phyloP scores from a whole-genome alignment of 2,329 filamentous ascomycete genomes.

The Hypoxylon sp. region DNA sequence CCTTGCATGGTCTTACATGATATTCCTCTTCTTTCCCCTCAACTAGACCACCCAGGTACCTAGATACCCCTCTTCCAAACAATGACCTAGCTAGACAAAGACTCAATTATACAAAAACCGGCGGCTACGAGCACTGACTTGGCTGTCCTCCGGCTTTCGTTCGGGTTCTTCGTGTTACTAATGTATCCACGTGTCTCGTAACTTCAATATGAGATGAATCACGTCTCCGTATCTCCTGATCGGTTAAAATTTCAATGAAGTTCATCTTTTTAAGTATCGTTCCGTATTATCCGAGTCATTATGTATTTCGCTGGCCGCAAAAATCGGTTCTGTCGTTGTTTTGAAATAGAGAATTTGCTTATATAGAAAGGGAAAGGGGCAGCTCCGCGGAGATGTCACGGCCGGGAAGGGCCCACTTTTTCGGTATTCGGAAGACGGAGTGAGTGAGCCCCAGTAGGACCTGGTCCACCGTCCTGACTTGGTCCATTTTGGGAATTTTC shows the following conservation, averaged over 20 bases:
- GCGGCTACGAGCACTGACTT: background rate
- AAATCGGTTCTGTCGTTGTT: background rate
- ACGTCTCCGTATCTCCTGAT: background rate
- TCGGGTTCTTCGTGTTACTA: background rate
- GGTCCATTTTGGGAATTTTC: slow-evolving; percentile 41
- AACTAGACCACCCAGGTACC: too few species aligned
- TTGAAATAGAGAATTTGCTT: slow-evolving; percentile 10
- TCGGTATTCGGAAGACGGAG: slow-evolving; percentile 41
- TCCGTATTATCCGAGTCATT: background rate
- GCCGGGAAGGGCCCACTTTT: slow-evolving; percentile 31
- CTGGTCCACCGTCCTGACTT: slow-evolving; percentile 26
- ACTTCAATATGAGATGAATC: background rate
- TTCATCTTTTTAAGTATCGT: background rate
- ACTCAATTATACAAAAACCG: background rate
- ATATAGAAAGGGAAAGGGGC: slow-evolving; percentile 27
- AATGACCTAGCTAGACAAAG: background rate
- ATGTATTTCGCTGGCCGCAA: background rate
- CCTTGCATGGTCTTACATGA: background rate
- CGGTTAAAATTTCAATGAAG: background rate
- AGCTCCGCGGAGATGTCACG: slow-evolving; percentile 44
- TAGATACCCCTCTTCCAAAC: background rate
- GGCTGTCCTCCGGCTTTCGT: background rate
- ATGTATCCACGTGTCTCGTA: background rate
- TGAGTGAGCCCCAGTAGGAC: slow-evolving; percentile 20
- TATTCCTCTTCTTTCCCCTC: too few species aligned